These are phyloP conservation scores for Rhynchosporium secalis DNA, from an alignment of 2,329 filamentous ascomycete genomes.

Conservation along the genomic window DNA sequence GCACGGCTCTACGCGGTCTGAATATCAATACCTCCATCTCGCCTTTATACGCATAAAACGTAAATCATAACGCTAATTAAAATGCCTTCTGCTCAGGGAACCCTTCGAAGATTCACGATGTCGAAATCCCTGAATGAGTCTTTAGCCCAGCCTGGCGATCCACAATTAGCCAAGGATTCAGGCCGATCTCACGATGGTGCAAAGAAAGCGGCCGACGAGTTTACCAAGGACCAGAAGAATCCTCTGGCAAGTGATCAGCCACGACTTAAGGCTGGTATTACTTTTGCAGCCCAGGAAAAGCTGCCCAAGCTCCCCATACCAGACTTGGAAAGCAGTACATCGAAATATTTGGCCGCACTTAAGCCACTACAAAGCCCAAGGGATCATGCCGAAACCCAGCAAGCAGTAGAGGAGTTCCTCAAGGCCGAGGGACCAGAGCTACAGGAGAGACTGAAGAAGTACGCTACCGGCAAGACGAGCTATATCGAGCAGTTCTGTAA, in stretches of 20 bases:
- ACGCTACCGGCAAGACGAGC: constrained; percentile 86
- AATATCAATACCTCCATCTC: constrained; percentile 79
- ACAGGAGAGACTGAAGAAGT: constrained; percentile 86
- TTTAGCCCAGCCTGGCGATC: constrained; percentile 49
- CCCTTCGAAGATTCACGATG: constrained; percentile 70
- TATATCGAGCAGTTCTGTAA: constrained; percentile 99
- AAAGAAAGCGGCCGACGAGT: constrained; percentile 53
- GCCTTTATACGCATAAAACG: constrained; percentile 65
- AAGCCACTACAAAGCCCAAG: constrained; percentile 77
- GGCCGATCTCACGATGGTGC: constrained; percentile 49
- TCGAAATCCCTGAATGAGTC: constrained; percentile 74
- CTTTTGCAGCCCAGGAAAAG: constrained; percentile 84
- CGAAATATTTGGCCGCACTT: constrained; percentile 77
- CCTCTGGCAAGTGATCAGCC: constrained; percentile 49
- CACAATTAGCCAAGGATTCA: constrained; percentile 27
- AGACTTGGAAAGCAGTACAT: constrained; percentile 74
- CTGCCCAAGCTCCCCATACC: constrained; percentile 92
- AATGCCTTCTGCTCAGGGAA: constrained; percentile 60
- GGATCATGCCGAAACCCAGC: constrained; percentile 80
- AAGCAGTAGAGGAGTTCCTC: constrained; percentile 81
- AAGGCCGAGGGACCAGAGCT: constrained; percentile 77
- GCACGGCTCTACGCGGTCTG: constrained; percentile 82
- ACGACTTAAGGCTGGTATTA: constrained; percentile 65
- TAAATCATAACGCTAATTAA: constrained; percentile 47
- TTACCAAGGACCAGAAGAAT: constrained; percentile 47